phyloP scores from a whole-genome alignment of 2,329 filamentous ascomycete genomes.

The Verticillium alfalfae region DNA sequence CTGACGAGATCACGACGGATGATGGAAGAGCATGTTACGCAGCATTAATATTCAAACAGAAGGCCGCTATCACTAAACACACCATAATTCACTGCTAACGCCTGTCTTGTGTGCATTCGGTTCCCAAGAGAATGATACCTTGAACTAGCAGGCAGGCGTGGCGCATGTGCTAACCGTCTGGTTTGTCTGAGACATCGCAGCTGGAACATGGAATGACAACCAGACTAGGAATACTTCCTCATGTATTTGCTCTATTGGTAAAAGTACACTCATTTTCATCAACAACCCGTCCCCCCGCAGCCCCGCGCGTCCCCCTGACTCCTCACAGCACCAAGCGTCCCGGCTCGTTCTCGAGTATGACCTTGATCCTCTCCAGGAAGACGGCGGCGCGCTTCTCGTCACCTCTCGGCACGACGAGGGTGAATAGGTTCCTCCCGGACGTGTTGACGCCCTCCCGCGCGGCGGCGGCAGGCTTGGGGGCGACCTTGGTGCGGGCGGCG shows the following conservation, averaged over 20 bases:
- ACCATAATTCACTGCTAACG: no score
- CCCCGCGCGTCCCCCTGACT: conserved; percentile 14
- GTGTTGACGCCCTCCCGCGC: conserved; percentile 34
- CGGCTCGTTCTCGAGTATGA: conserved; percentile 74
- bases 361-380: conserved; percentile 84
- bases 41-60: not conserved
- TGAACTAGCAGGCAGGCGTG: not conserved
- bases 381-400: conserved; percentile 77
- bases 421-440: conserved; percentile 70
- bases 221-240: not conserved
- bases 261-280: conserved; percentile 7
- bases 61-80: no score
- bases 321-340: conserved; percentile 63
- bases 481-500: conserved; percentile 17
- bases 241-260: conserved; percentile 3
- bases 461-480: conserved; percentile 19
- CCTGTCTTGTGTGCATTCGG: no score
- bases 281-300: conserved; percentile 5
- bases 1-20: not conserved
- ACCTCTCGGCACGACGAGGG: conserved; percentile 67
- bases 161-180: not conserved
- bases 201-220: not conserved
- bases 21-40: not conserved
- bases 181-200: no score
- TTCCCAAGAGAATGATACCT: not conserved